Evolutionary conservation across 1,139 yeast genomes (phyloP), one percentile per base, ranked within the genome.

Genomic region (Kazachstania sp.): DNA sequence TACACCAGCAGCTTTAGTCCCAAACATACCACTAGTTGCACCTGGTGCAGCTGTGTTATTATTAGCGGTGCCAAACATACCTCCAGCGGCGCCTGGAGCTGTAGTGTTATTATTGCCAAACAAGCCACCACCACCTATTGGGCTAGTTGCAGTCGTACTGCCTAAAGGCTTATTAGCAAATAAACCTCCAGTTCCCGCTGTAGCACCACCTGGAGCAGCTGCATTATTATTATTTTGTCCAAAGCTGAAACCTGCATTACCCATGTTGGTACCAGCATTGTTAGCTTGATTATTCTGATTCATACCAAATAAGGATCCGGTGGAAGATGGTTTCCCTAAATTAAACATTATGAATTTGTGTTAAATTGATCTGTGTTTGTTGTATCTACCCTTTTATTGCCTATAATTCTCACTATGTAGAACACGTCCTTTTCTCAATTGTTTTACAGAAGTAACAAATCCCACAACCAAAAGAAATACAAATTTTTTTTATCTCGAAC

Each of bases 51-150:
- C n/a, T n/a, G 41, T 45, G 47, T 16, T 29, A 9, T 11, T 20
- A 15, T 18, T 36, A 13, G 18, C 18, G 18, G 18, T 36, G 3
- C 52, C 50, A 36, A 46, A 44, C 26, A 46, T 12, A 13, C 49
- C 49, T 5, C 48, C 47, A 9, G 49, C 51, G 8, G 44, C 47
- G 39, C 31, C 43, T 30, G 42, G 35, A 12, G 28, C 39, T 16
- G 30, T 35, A 37, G 13, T n/a, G n/a, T n/a, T 35, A 15, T 15
- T 26, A 19, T 28, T 28, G 19, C 71, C 70, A 53, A 64, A 67
- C n/a, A 67, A 53, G n/a, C 68, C 69, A 9, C 69, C 67, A 15
- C 28, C 28, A 23, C 28, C 28, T 23, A 23, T 23, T 23, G 28
- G 3, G 28, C 8, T 23, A 20, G 38, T 36, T 2, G 2, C 9